Evolutionary conservation across 768 basidiomycete species (phyloP).

Genomic region (Coprinellus micaceus): DNA sequence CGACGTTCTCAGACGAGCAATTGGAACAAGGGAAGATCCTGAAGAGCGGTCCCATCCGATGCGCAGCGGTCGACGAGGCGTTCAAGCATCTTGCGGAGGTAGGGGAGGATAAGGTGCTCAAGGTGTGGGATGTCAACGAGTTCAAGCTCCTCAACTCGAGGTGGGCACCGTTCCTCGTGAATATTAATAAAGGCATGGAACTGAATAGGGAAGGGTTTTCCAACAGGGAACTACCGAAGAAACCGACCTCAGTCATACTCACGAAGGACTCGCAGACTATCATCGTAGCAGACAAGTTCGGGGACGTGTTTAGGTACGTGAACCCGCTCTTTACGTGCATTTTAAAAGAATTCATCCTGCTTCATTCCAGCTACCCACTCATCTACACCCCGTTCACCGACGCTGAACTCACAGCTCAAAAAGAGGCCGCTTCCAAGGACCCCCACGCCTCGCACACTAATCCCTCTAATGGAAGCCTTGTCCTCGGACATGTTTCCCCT

Average conservation of each 20-base stretch:
- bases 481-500: conserved; percentile 87
- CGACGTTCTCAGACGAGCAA: conserved; percentile 26
- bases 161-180: no score
- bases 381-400: conserved; percentile 29
- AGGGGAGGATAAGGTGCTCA: conserved; percentile 80
- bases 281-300: conserved; percentile 90
- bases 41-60: conserved; percentile 57
- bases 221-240: conserved; percentile 81
- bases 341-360: no score
- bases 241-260: conserved; percentile 67
- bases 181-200: background rate
- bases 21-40: conserved; percentile 24
- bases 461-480: conserved; percentile 60
- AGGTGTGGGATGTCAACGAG: conserved; percentile 61
- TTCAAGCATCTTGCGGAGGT: conserved; percentile 53
- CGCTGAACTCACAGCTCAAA: conserved; percentile 25
- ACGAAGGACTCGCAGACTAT: conserved; percentile 60
- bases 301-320: conserved; percentile 80
- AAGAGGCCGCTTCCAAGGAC: conserved; percentile 27
- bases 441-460: conserved; percentile 61
- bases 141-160: conserved; percentile 58
- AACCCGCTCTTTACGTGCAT: no score
- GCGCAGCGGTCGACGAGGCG: conserved; percentile 46
- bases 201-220: background rate
- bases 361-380: conserved; percentile 76